phyloP scores from a whole-genome alignment of 108 stramenopile species.

The Nitzschia sp. region DNA sequence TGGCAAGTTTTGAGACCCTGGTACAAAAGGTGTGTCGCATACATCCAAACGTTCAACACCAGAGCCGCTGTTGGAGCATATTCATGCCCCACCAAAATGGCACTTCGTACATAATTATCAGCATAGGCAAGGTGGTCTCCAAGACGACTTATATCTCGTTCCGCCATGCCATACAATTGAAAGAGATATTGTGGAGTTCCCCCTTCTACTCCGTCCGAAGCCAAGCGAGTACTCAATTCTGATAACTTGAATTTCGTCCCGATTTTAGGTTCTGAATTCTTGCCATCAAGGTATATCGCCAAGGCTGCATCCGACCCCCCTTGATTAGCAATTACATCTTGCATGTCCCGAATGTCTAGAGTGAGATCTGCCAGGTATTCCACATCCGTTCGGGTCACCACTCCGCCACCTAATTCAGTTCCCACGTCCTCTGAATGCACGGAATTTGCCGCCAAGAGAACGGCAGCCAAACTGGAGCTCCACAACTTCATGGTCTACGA shows the following conservation, averaged over 20 bases:
- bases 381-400: slow-evolving; percentile 76
- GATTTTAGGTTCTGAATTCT: slow-evolving; percentile 41
- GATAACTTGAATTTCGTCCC: slow-evolving; percentile 44
- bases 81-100: slow-evolving; percentile 30
- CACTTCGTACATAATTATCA: slow-evolving; percentile 52
- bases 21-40: slow-evolving; percentile 66
- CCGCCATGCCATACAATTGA: slow-evolving; percentile 70
- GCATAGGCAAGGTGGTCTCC: slow-evolving; percentile 49
- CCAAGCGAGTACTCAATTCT: slow-evolving; percentile 33
- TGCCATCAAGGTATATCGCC: slow-evolving; percentile 62
- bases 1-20: slow-evolving; percentile 62
- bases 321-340: slow-evolving; percentile 6
- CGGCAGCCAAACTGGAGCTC: not conserved
- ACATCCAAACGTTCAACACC: slow-evolving; percentile 70
- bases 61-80: slow-evolving; percentile 53
- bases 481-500: slow-evolving; percentile 7
- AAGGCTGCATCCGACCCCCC: slow-evolving; percentile 36
- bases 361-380: slow-evolving; percentile 58
- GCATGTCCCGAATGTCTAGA: slow-evolving; percentile 73
- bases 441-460: not conserved
- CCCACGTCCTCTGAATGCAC: slow-evolving; percentile 7
- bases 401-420: slow-evolving; percentile 65
- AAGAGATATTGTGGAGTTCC: slow-evolving; percentile 57
- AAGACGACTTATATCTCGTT: slow-evolving; percentile 29
- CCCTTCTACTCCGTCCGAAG: slow-evolving; percentile 22